Percentiles rank a stretch among this genome's conserved stretches.
phyloP scores from a whole-genome alignment of 2,329 filamentous ascomycete species.

The Graphiopsis chlorocephala region DNA sequence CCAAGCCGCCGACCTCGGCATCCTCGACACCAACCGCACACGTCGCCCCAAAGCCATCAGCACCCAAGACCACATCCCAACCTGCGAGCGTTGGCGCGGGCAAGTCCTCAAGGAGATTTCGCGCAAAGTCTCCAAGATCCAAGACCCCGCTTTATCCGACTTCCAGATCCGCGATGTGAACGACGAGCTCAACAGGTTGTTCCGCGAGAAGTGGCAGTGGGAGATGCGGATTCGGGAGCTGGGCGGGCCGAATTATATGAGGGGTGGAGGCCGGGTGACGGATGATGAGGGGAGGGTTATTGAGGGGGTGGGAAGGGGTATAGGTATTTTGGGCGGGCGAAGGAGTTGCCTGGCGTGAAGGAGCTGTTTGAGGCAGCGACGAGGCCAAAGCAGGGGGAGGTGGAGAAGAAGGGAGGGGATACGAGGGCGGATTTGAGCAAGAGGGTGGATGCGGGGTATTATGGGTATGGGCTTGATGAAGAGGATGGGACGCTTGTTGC shows the following conservation, averaged over 20 bases:
- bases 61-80: slow-evolving; percentile 75
- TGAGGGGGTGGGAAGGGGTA: slow-evolving; percentile 79
- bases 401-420: slow-evolving; percentile 56
- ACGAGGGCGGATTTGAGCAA: slow-evolving; percentile 67
- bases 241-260: slow-evolving; percentile 97
- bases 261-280: slow-evolving; percentile 53
- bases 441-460: slow-evolving; percentile 89
- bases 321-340: slow-evolving; percentile 87
- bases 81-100: slow-evolving; percentile 96
- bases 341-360: slow-evolving; percentile 89
- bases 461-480: slow-evolving; percentile 89
- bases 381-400: slow-evolving; percentile 46
- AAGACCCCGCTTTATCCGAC: slow-evolving; percentile 86
- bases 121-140: slow-evolving; percentile 94
- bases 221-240: slow-evolving; percentile 93
- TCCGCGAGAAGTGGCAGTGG: slow-evolving; percentile 99
- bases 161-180: slow-evolving; percentile 97
- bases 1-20: slow-evolving; percentile 92
- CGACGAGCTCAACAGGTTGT: slow-evolving; percentile 98
- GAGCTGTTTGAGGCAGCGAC: slow-evolving; percentile 85
- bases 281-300: slow-evolving; percentile 58
- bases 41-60: slow-evolving; percentile 90
- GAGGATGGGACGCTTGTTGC: slow-evolving; percentile 77
- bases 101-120: slow-evolving; percentile 96
- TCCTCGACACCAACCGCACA: slow-evolving; percentile 87